Evolutionary conservation across 108 stramenopile genomes (phyloP), one percentile per base, ranked within the genome.

Genomic region (Schizochytrium sp.): DNA sequence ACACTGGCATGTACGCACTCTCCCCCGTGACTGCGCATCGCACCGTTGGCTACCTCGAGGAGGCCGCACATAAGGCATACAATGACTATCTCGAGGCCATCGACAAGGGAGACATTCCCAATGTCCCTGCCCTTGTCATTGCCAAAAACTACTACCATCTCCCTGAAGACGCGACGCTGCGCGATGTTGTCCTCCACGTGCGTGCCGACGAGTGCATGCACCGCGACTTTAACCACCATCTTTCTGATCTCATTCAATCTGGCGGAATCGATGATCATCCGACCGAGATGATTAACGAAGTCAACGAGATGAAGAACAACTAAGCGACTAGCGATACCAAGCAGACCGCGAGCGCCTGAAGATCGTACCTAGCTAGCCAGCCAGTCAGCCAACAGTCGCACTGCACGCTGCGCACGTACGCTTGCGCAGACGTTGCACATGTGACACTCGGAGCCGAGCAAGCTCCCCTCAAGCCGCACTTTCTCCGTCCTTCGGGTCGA

Each of bases 1-100:
- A 98, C 90, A 90, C 96, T 57, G 47, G 93, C 19, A 88, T 95
- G 14, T 99, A 99, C 96, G 90, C 97, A 60, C 93, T 97, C 89
- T 93, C 92, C 83, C 98, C 98, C 34, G 89, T 91, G 43, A 95
- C 96, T 83, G 97, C 96, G 92, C 99, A 99, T 91, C 97, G 97
- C 60, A 97, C 98, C 89, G 97, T 99, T 14, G 98, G 98, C 23
- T 98, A 99, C 91, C 93, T 98, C 63, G 99, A 99, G 89, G 97
- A 97, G 90, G 97, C 96, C 87, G 97, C 96, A 12, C 94, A 94
- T 88, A 48, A 88, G 28, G 97, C 97, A 5, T 97, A 97, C 92
- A 96, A 96, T 29, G 96, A 96, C 92, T 97, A 97, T 59, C 93
- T 99, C 87, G 87, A 95, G 58, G 95, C 94, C 23, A 95, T 97